A percentile compares a stretch with the other conserved stretches of the same genome.
phyloP scores from a whole-genome alignment of 371 early-diverging fungal genomes.

The Entomophthora muscae region DNA sequence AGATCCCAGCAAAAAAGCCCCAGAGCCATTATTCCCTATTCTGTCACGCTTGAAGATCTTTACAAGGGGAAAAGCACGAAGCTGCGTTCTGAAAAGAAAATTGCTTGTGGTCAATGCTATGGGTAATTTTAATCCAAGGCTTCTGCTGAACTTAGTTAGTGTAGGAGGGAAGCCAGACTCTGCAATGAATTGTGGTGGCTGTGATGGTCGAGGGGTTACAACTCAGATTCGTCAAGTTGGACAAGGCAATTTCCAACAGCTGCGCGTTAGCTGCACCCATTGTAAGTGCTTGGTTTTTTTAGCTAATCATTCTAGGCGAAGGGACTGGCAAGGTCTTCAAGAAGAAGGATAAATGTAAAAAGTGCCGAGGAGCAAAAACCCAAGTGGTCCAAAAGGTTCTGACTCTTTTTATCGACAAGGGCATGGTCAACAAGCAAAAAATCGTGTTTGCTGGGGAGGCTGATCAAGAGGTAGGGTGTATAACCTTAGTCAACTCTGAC shows the following conservation, averaged over 20 bases:
- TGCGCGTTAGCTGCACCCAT: constrained; percentile 79
- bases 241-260: constrained; percentile 87
- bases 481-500: constrained; percentile 8
- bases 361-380: constrained; percentile 51
- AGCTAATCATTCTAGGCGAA: constrained; percentile 10
- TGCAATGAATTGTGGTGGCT: constrained; percentile 49
- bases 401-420: constrained; percentile 50
- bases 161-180: constrained; percentile 51
- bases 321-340: constrained; percentile 52
- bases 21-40: constrained; percentile 42
- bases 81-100: constrained; percentile 72
- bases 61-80: constrained; percentile 85
- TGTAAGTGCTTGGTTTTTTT: constrained; percentile 23
- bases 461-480: constrained; percentile 41
- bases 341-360: constrained; percentile 49
- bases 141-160: background rate
- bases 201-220: constrained; percentile 68
- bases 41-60: constrained; percentile 83
- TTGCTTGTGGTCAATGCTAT: constrained; percentile 39
- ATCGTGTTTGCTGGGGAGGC: constrained; percentile 55
- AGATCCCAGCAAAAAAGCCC: constrained; percentile 35
- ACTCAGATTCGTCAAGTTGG: constrained; percentile 83
- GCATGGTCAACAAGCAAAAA: constrained; percentile 68
- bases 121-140: constrained; percentile 21
- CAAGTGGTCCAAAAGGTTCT: constrained; percentile 51